These are phyloP conservation scores for Diphasiastrum complanatum DNA, from an alignment of 83 land plant genomes.

Conservation along the genomic window DNA sequence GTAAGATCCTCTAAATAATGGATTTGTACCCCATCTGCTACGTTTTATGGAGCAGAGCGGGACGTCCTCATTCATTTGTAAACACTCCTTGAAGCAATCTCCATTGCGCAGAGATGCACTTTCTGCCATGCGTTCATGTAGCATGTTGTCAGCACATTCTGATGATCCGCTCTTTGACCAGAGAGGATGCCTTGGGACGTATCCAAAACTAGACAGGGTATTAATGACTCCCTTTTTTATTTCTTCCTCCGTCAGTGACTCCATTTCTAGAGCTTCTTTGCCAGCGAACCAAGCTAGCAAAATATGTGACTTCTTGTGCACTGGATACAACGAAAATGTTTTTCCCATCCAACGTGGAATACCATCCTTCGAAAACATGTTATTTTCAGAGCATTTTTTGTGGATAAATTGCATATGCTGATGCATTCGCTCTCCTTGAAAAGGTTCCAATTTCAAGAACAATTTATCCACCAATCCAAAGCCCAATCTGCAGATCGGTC, in stretches of 20 bases:
- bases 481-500: constrained; percentile 12
- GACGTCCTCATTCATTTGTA: background rate
- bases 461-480: constrained; percentile 23
- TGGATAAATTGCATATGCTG: constrained; percentile 9
- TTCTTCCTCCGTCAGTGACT: constrained; percentile 19
- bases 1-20: constrained; percentile 13
- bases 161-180: no score
- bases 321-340: constrained; percentile 15
- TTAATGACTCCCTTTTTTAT: constrained; percentile 6
- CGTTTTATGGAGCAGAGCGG: background rate
- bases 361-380: no score
- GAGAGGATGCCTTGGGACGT: background rate
- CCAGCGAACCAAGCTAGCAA: constrained; percentile 14
- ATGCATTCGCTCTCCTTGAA: background rate
- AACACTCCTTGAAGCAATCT: constrained; percentile 5
- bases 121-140: background rate
- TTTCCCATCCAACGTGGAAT: constrained; percentile 16
- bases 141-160: background rate
- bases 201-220: constrained; percentile 14
- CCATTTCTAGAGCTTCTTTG: constrained; percentile 20
- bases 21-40: constrained; percentile 7
- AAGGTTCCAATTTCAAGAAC: constrained; percentile 12
- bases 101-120: background rate
- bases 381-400: background rate
- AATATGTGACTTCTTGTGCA: constrained; percentile 14